Conservation (phyloP, 2,329 filamentous ascomycete species). For the Pleomassaria siparia region DNA sequence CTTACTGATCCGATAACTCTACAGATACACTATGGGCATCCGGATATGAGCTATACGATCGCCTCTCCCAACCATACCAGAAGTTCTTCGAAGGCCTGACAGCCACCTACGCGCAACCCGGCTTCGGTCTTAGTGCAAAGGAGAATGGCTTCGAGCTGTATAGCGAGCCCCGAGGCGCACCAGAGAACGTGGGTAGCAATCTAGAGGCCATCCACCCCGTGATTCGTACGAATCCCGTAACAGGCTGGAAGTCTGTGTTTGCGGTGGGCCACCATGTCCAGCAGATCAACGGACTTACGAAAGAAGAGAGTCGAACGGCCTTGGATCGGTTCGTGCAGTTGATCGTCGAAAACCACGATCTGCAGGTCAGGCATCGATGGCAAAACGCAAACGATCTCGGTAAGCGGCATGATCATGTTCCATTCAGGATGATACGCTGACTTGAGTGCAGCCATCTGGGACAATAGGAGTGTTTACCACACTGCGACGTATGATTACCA, state of each 20-base stretch:
- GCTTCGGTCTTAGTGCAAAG: slow-evolving; percentile 42
- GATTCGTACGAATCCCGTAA: slow-evolving; percentile 52
- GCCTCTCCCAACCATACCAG: slow-evolving; percentile 51
- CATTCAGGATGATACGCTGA: neutral
- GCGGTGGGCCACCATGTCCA: slow-evolving; percentile 46
- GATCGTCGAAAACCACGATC: slow-evolving; percentile 53
- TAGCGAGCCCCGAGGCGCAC: slow-evolving; percentile 52
- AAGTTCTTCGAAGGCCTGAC: slow-evolving; percentile 52
- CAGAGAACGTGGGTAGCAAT: slow-evolving; percentile 56
- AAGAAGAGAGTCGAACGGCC: slow-evolving; percentile 46
- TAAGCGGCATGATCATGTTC: slow-evolving; percentile 14
- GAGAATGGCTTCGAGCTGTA: slow-evolving; percentile 49
- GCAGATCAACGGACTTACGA: slow-evolving; percentile 48
- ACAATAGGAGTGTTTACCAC: slow-evolving; percentile 62
- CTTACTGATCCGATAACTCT: neutral
- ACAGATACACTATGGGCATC: slow-evolving; percentile 40
- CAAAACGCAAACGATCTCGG: slow-evolving; percentile 51
- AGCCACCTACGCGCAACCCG: slow-evolving; percentile 51
- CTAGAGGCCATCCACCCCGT: slow-evolving; percentile 58
- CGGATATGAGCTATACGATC: slow-evolving; percentile 52
- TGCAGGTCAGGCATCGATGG: slow-evolving; percentile 55
- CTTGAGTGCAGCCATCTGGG: slow-evolving; percentile 58
- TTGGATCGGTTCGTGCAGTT: slow-evolving; percentile 47
- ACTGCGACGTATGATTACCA: slow-evolving; percentile 64
- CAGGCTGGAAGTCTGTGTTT: slow-evolving; percentile 50